phyloP scores from a whole-genome alignment of 2,329 filamentous ascomycete species.

The Stemphylium lycopersici region DNA sequence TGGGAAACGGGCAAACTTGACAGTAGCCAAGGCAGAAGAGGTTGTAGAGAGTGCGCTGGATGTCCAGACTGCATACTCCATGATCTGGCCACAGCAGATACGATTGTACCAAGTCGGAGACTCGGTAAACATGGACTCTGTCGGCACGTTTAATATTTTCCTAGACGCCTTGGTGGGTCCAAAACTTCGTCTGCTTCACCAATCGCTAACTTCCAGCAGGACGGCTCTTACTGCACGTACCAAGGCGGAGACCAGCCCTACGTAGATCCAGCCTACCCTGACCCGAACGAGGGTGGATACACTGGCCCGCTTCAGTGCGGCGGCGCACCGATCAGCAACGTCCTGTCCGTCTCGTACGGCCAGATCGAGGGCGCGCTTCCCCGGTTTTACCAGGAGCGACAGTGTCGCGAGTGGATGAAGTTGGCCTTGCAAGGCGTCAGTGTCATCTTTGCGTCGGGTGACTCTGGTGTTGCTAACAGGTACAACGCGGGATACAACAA shows the following conservation, averaged over 20 bases:
- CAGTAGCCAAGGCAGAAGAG: constrained; percentile 45
- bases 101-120: constrained; percentile 24
- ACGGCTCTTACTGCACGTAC: constrained; percentile 28
- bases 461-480: constrained; percentile 38
- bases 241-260: constrained; percentile 24
- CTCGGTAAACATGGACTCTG: constrained; percentile 19
- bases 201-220: constrained; percentile 12
- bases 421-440: constrained; percentile 52
- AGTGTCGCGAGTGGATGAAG: constrained; percentile 56
- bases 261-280: constrained; percentile 22
- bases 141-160: constrained; percentile 26
- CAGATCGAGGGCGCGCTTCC: constrained; percentile 60
- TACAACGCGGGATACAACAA: constrained; percentile 22
- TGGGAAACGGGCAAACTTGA: constrained; percentile 51
- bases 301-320: constrained; percentile 43
- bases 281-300: constrained; percentile 24
- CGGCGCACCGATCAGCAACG: constrained; percentile 56
- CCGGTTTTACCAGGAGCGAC: constrained; percentile 56
- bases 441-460: constrained; percentile 57
- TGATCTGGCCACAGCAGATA: constrained; percentile 25
- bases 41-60: constrained; percentile 24
- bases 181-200: background rate
- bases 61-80: constrained; percentile 25
- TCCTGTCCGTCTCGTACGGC: constrained; percentile 60
- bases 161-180: constrained; percentile 21